A percentile compares a stretch with the other conserved stretches of the same genome.
Conservation (phyloP, 75 land plant species). For the Selaginella tamariscina region DNA sequence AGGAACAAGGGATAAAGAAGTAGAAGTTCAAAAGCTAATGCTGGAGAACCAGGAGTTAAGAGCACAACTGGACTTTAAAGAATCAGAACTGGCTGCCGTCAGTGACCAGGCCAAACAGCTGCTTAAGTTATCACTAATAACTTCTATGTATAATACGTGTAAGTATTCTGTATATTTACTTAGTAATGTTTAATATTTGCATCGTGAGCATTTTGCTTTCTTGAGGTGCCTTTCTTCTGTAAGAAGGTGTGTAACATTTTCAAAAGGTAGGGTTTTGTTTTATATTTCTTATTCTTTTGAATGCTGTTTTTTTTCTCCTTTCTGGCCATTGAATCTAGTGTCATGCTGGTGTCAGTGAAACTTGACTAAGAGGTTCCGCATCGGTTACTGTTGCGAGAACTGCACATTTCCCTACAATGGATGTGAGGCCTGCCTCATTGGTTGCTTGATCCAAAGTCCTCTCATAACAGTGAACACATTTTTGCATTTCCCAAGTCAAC, state of each 20-base stretch:
- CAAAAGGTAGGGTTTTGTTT: neutral
- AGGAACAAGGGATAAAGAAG: slow-evolving; percentile 50
- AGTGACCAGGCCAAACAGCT: slow-evolving; percentile 50
- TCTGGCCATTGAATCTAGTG: neutral
- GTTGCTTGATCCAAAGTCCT: neutral
- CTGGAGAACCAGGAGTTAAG: slow-evolving; percentile 52
- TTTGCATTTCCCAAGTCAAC: neutral
- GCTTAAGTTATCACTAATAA: neutral
- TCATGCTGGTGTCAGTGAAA: neutral
- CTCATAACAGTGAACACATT: neutral
- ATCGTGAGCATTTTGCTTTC: no score
- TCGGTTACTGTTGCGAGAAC: neutral
- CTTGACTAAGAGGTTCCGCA: neutral
- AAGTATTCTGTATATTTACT: no score
- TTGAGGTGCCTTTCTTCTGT: neutral
- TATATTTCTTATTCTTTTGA: neutral
- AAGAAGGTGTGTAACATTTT: no score
- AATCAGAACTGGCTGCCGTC: slow-evolving; percentile 72
- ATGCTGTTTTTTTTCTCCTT: neutral
- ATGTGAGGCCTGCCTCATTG: neutral
- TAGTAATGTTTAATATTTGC: no score
- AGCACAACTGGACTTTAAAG: slow-evolving; percentile 59
- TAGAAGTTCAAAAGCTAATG: slow-evolving; percentile 54
- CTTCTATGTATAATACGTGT: no score
- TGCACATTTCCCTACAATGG: neutral